phyloP scores from a whole-genome alignment of 331 rosid genomes.

The Spiraea crenata region DNA sequence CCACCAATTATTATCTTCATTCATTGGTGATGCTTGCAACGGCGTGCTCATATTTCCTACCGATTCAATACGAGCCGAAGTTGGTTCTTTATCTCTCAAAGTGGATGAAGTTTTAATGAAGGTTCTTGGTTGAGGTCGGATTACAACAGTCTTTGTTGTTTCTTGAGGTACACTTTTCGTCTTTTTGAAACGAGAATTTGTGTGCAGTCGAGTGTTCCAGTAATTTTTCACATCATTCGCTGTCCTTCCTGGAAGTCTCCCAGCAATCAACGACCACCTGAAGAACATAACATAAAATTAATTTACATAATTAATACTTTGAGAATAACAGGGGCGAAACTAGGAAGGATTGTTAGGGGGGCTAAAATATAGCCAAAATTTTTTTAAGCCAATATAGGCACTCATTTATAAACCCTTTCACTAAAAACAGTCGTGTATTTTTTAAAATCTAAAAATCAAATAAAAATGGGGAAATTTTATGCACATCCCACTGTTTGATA shows the following conservation, averaged over 20 bases:
- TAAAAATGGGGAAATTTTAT: too few relatives aligned
- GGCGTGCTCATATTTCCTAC: neutral
- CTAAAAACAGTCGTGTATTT: too few relatives aligned
- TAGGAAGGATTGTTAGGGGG: too few relatives aligned
- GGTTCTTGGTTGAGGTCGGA: constrained; percentile 6
- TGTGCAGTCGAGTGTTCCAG: neutral
- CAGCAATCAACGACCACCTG: constrained; percentile 12
- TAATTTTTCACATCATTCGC: constrained; percentile 8
- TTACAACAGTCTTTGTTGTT: neutral
- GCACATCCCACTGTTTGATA: too few relatives aligned
- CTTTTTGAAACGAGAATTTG: neutral
- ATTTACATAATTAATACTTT: too few relatives aligned
- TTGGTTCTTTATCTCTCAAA: neutral
- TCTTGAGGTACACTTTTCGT: neutral
- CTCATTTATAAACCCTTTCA: too few relatives aligned
- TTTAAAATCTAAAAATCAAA: too few relatives aligned
- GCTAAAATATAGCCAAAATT: too few relatives aligned
- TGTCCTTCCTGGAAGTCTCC: constrained; percentile 4
- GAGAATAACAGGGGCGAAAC: too few relatives aligned
- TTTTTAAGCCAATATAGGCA: too few relatives aligned
- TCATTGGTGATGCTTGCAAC: neutral
- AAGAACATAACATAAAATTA: neutral
- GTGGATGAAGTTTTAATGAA: neutral
- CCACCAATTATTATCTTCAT: neutral
- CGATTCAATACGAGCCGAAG: neutral